Evolutionary conservation across 228 moss, liverwort and hornwort genomes (phyloP), one percentile per base, ranked within the genome.

Genomic region (Sphagnum magellanicum): DNA sequence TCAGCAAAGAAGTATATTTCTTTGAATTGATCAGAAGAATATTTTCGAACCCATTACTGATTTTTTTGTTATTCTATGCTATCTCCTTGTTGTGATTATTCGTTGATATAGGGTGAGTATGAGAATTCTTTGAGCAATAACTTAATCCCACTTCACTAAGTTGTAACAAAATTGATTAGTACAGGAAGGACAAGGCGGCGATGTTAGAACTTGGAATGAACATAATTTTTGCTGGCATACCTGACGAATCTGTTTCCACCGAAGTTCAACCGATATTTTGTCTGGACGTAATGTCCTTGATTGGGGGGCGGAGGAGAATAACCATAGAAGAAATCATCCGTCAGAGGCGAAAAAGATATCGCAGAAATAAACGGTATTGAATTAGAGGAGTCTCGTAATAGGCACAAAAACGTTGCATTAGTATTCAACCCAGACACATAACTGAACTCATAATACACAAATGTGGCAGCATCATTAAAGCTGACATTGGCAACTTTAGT

Each of bases 301-400:
- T 16, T 16, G 61, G 16, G 61, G 16, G 4, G 17, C 15, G 15
- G 2, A 5, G 15, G 61, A 32, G 32, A 32, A 32, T 2, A 2
- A 32, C 0, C 2, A 32, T 32, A 32, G 32, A 32, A 32, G 3
- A 32, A 32, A 16, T 6, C 15, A 16, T 16, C 5, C 11, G 60
- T 66, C 10, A 66, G 53, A 8, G 12, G 67, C 15, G 71, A 63
- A 16, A 79, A 14, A 8, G 71, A 67, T 53, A 79, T 53, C 13
- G 79, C 71, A 48, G 75, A 75, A 13, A 79, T 55, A 53, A 79
- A 75, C 0, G 79, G 79, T 32, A 53, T 52, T 5, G 72, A 72
- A 16, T 17, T 13, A 49, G 64, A 64, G 12, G 51, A 52, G 6
- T 14, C 48, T 61, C 17, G 64, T 15, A 64, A 48, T 6, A 79